Base-by-base conservation (phyloP, 1,139 yeast species). In the Debaryomycetaceae sp. region DNA sequence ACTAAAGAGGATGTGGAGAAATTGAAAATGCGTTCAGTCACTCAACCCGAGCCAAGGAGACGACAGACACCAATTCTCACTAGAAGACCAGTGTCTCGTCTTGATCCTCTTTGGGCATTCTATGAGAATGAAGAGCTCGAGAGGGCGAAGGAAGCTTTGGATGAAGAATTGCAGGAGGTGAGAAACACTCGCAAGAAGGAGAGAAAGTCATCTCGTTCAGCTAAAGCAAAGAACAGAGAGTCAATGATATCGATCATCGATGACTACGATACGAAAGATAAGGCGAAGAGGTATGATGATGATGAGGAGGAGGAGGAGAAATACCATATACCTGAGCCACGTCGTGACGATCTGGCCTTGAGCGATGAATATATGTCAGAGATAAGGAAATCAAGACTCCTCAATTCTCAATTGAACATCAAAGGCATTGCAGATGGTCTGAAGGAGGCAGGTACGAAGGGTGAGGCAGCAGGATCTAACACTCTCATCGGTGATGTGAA, bases 81-180 rank as follows among this genome's bases (percentile, higher is more conserved):
- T 2, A 63, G 80, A 53, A 76, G 89, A 57, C 93, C 93, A 6
- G 81, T 82, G 31, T 85, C 91, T 1, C 76, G 81, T 55, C 68
- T 85, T 45, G 93, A 85, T 65, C 93, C 93, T 36, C 68, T 66
- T 55, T 74, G 77, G 78, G 66, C 65, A 38, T 76, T 75, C 11
- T 68, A 68, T 54, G 78, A 74, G 48, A 76, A 74, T 51, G 74
- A 73, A 49, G 80, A 79, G 53, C 57, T 77, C 42, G 68, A 70
- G 39, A 63, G 71, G 36, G 79, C 79, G 11, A 67, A 74, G 50
- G 75, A 66, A 44, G 75, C 75, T 4, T 63, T 72, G 49, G 73
- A 71, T 43, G 68, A 68, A 24, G 76, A 69, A 55, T 64, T 36
- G 71, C 64, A 38, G 46, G 55, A 14, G 48, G 47, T 24, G 31